These are phyloP conservation scores for Gastrodia elata DNA, from an alignment of 106 monocot genomes.

Conservation along the genomic window DNA sequence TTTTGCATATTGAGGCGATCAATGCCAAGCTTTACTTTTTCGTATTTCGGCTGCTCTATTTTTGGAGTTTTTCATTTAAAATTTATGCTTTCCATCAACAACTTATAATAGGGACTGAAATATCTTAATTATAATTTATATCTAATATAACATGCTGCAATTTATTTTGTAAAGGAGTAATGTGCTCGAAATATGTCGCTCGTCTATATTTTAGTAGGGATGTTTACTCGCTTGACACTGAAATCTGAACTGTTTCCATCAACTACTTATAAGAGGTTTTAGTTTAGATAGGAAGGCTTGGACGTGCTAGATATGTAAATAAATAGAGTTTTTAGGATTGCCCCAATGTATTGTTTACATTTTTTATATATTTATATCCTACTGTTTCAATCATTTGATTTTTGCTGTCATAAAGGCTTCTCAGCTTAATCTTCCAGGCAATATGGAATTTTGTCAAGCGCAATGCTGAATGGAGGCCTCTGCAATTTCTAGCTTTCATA, in stretches of 20 bases:
- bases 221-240: too few species aligned
- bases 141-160: background rate
- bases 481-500: constrained; percentile 81
- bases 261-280: too few species aligned
- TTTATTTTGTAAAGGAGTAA: background rate
- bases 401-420: background rate
- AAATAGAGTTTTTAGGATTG: too few species aligned
- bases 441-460: constrained; percentile 61
- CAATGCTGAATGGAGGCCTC: constrained; percentile 75
- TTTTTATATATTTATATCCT: background rate
- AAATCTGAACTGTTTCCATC: too few species aligned
- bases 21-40: too few species aligned
- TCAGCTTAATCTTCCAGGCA: constrained; percentile 31
- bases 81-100: too few species aligned
- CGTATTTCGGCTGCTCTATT: background rate
- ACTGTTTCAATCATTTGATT: background rate
- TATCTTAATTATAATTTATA: background rate
- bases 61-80: background rate
- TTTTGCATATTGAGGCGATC: background rate
- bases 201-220: background rate
- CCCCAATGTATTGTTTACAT: background rate
- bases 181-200: background rate
- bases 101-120: background rate
- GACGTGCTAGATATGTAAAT: too few species aligned
- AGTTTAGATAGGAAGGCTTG: too few species aligned